These are phyloP conservation scores for Microstroma glucosiphilum DNA, from an alignment of 1,284 basidiomycete genomes.

Conservation along the genomic window DNA sequence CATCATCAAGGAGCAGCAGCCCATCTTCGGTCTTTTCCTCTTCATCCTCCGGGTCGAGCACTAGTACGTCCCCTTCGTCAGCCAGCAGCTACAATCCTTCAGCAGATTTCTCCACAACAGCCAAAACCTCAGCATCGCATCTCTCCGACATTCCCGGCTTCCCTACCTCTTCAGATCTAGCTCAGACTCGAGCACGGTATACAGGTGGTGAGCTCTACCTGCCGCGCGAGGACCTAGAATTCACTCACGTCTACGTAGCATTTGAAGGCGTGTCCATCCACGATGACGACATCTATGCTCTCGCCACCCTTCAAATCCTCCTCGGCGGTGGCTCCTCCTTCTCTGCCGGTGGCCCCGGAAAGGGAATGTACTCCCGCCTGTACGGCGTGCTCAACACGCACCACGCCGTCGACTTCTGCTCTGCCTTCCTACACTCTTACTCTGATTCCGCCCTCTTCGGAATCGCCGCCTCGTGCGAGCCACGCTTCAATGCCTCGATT, in stretches of 20 bases:
- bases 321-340: constrained; percentile 93
- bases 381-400: constrained; percentile 95
- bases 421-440: constrained; percentile 98
- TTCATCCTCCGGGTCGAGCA: constrained; percentile 55
- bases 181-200: constrained; percentile 62
- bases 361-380: constrained; percentile 96
- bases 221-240: constrained; percentile 61
- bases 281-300: constrained; percentile 86
- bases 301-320: constrained; percentile 90
- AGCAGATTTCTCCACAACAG: constrained; percentile 32
- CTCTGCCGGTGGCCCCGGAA: constrained; percentile 91
- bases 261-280: constrained; percentile 89
- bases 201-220: constrained; percentile 76
- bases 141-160: background rate
- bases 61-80: constrained; percentile 53
- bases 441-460: constrained; percentile 91
- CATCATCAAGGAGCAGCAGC: constrained; percentile 10
- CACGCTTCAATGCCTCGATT: constrained; percentile 61
- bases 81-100: constrained; percentile 32
- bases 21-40: constrained; percentile 17
- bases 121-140: constrained; percentile 5
- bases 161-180: constrained; percentile 36
- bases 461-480: constrained; percentile 81
- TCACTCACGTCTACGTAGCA: constrained; percentile 86
- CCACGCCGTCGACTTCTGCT: constrained; percentile 88